Conservation (phyloP, 768 basidiomycete species). For the Boletales sp. region DNA sequence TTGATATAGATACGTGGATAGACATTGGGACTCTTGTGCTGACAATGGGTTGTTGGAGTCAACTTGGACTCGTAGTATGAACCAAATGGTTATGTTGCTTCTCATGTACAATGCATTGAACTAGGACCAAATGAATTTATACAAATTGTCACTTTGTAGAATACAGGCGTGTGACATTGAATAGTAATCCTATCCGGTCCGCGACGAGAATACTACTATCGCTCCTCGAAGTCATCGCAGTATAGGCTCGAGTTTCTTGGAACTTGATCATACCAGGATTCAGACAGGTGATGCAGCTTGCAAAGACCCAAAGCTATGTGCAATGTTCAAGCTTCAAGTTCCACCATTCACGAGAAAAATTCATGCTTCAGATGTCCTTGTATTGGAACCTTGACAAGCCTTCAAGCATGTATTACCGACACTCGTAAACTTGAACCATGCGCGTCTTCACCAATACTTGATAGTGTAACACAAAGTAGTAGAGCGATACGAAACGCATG, state of each 20-base stretch:
- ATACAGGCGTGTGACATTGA: too few species aligned
- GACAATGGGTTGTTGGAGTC: too few species aligned
- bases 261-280: constrained; percentile 20
- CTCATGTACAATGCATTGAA: too few species aligned
- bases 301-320: constrained; percentile 4
- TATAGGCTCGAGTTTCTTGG: constrained; percentile 10
- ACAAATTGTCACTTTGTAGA: too few species aligned
- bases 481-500: constrained; percentile 43
- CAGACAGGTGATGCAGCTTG: constrained; percentile 9
- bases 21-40: too few species aligned
- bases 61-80: too few species aligned
- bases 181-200: constrained; percentile 1
- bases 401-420: constrained; percentile 37
- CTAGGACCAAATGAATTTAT: too few species aligned
- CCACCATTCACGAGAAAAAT: constrained; percentile 13
- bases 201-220: not conserved
- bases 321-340: constrained; percentile 1
- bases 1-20: too few species aligned
- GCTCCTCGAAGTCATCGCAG: not conserved
- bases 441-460: constrained; percentile 36
- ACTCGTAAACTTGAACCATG: constrained; percentile 35
- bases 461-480: constrained; percentile 45
- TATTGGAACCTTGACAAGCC: constrained; percentile 22
- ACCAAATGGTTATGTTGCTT: too few species aligned
- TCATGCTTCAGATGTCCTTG: constrained; percentile 11